Conservation (phyloP, 306 rosid genomes). For the Mimosa bimucronata region DNA sequence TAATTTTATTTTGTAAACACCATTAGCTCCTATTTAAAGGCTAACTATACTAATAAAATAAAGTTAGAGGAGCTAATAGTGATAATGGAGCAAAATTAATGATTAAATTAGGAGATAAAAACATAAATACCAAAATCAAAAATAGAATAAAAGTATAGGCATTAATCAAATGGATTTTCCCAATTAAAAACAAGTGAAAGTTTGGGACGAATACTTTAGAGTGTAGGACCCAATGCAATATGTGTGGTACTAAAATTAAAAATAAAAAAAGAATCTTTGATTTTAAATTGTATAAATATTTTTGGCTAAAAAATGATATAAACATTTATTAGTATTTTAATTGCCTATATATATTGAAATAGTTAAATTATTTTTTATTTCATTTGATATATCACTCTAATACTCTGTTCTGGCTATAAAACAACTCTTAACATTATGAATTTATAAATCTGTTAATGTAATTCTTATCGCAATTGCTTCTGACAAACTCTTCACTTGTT, state of each 20-base stretch:
- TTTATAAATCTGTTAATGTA: background rate
- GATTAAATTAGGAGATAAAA: too few species aligned
- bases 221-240: too few species aligned
- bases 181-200: background rate
- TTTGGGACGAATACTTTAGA: background rate
- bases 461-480: background rate
- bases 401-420: too few species aligned
- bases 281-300: background rate
- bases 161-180: too few species aligned
- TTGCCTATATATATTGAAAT: background rate
- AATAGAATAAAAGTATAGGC: too few species aligned
- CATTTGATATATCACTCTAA: background rate
- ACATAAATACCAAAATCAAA: too few species aligned
- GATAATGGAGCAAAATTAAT: too few species aligned
- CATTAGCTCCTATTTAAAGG: too few species aligned
- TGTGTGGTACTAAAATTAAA: background rate
- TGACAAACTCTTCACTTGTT: background rate
- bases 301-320: background rate
- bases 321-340: background rate
- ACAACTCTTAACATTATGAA: too few species aligned
- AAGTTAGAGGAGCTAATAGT: too few species aligned
- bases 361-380: background rate
- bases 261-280: background rate
- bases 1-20: too few species aligned
- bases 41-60: too few species aligned